phyloP scores from a whole-genome alignment of 768 basidiomycete species.

The Boletus pseudo-olivaceus region DNA sequence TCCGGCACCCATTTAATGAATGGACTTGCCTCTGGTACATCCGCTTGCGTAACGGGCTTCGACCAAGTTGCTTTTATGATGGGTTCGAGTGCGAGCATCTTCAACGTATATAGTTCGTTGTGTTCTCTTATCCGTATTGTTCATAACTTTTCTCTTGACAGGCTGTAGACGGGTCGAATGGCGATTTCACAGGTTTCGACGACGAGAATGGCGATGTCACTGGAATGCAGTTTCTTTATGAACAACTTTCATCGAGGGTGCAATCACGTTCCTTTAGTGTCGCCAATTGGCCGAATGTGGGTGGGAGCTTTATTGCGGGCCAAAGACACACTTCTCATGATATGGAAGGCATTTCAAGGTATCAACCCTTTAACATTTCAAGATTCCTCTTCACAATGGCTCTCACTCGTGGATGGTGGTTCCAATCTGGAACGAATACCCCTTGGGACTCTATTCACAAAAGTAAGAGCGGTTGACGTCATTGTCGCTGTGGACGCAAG shows the following conservation, averaged over 20 bases:
- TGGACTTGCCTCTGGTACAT: constrained; percentile 50
- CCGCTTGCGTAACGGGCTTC: constrained; percentile 68
- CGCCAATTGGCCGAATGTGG: constrained; percentile 64
- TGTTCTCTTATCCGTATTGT: neutral
- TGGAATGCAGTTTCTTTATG: constrained; percentile 46
- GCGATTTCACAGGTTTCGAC: constrained; percentile 28
- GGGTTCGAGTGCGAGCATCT: constrained; percentile 69
- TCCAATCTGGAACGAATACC: constrained; percentile 72
- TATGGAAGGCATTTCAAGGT: constrained; percentile 47
- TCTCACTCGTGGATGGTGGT: constrained; percentile 69
- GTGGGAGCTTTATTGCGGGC: constrained; percentile 1
- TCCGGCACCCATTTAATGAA: constrained; percentile 63
- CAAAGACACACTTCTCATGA: neutral
- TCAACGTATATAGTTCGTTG: constrained; percentile 43
- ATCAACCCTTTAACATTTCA: constrained; percentile 47
- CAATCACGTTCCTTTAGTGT: constrained; percentile 55
- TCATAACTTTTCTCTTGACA: constrained; percentile 34
- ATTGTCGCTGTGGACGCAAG: constrained; percentile 73
- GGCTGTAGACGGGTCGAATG: constrained; percentile 44
- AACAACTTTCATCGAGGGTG: constrained; percentile 42
- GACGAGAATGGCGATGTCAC: constrained; percentile 7
- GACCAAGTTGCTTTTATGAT: constrained; percentile 74
- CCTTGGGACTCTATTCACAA: constrained; percentile 66
- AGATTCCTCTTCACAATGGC: constrained; percentile 48
- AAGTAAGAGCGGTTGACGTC: constrained; percentile 64